A percentile compares a stretch with the other conserved stretches of the same genome.
These are phyloP conservation scores for Gastrolobium villosum DNA, from an alignment of 306 rosid genomes.

Conservation along the genomic window DNA sequence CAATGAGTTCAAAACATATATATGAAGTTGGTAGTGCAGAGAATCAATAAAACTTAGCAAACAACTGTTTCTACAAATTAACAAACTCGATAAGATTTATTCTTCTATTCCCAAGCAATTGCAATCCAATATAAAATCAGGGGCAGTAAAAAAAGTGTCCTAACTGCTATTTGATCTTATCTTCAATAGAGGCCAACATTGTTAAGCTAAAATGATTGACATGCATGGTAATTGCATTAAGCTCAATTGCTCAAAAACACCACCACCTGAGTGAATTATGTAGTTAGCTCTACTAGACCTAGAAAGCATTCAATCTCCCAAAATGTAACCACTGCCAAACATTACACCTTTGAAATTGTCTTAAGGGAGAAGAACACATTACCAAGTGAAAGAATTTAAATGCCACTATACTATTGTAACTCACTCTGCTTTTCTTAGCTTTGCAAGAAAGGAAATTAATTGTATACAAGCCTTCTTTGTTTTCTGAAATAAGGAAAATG, in stretches of 20 bases:
- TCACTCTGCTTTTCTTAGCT: conserved; percentile 9
- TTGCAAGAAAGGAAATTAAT: conserved; percentile 36
- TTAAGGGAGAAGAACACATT: not conserved
- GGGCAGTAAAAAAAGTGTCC: not conserved
- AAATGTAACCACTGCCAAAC: not conserved
- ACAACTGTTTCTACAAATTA: not conserved
- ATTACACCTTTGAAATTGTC: conserved; percentile 2
- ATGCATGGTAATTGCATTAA: conserved; percentile 26
- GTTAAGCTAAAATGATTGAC: conserved; percentile 24
- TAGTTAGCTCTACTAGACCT: not conserved
- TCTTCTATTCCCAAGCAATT: not conserved
- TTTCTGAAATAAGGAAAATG: conserved; percentile 33
- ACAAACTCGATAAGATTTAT: not conserved
- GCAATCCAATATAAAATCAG: conserved; percentile 6
- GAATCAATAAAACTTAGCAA: conserved; percentile 8
- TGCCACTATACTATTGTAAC: conserved; percentile 27
- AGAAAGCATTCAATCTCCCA: conserved; percentile 14
- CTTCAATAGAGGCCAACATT: conserved; percentile 20
- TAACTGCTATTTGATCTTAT: conserved; percentile 9
- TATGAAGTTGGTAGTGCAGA: conserved; percentile 8
- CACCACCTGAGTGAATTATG: conserved; percentile 3
- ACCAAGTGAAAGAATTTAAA: conserved; percentile 16
- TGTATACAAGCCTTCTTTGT: conserved; percentile 48
- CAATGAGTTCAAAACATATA: not conserved
- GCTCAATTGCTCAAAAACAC: not conserved